Percentiles rank a stretch among this genome's conserved stretches.
Evolutionary conservation across 2,329 filamentous ascomycete species (phyloP).

Genomic region (Cordyceps fumosorosea): DNA sequence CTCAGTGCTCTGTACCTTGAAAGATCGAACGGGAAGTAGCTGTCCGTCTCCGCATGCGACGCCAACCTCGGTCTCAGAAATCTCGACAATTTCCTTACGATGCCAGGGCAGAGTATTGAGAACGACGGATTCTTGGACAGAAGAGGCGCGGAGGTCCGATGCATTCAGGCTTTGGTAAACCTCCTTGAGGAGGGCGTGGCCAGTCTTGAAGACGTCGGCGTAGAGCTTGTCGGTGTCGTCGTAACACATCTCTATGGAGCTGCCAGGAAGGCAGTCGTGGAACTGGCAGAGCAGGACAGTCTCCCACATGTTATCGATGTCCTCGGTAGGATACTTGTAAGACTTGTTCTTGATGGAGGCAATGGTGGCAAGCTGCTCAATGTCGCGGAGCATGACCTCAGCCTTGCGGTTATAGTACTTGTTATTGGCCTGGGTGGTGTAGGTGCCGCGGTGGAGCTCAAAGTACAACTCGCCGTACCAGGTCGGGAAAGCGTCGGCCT

Average conservation of each 20-base stretch:
- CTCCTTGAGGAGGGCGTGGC: conserved; percentile 63
- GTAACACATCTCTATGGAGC: conserved; percentile 96
- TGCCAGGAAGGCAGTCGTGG: conserved; percentile 93
- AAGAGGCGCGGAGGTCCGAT: conserved; percentile 32
- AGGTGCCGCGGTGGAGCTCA: conserved; percentile 92
- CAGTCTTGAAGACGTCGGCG: conserved; percentile 71
- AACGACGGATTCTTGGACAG: conserved; percentile 48
- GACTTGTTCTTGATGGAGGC: conserved; percentile 65
- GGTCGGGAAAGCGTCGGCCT: conserved; percentile 72
- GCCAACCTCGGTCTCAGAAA: conserved; percentile 47
- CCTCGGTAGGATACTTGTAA: conserved; percentile 88
- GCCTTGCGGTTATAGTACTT: conserved; percentile 87
- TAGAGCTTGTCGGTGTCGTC: conserved; percentile 92
- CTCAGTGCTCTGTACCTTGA: conserved; percentile 38
- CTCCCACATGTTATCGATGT: conserved; percentile 97
- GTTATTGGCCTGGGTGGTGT: conserved; percentile 96
- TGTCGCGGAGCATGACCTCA: conserved; percentile 77
- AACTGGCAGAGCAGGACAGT: conserved; percentile 87
- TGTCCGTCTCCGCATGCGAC: conserved; percentile 52
- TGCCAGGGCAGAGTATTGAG: conserved; percentile 87
- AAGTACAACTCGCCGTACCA: conserved; percentile 99
- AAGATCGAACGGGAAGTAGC: conserved; percentile 42
- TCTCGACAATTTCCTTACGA: conserved; percentile 64
- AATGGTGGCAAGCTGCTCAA: conserved; percentile 82
- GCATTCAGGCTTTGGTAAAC: conserved; percentile 63